These are phyloP conservation scores for Ballota nigra DNA, from an alignment of 257 asterid species.

Conservation along the genomic window DNA sequence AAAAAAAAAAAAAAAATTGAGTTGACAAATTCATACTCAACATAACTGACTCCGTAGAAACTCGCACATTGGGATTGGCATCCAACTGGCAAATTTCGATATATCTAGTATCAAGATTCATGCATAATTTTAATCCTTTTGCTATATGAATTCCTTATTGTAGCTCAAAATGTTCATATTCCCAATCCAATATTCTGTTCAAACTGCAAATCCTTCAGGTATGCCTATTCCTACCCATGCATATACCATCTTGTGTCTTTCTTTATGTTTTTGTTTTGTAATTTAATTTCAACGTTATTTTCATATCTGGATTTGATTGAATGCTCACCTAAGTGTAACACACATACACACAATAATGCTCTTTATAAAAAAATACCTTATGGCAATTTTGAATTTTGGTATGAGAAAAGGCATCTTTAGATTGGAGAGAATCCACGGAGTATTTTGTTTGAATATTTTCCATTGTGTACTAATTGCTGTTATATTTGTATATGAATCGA, in stretches of 20 bases:
- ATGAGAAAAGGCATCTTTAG: background rate
- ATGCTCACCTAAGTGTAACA: background rate
- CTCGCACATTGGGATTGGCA: background rate
- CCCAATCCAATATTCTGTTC: background rate
- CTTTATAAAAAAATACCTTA: background rate
- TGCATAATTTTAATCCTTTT: background rate
- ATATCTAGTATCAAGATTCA: no score
- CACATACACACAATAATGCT: background rate
- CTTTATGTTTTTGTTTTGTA: background rate
- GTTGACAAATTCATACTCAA: background rate
- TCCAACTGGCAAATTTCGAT: no score
- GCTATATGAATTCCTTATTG: conserved; percentile 12
- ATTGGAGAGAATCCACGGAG: conserved; percentile 5
- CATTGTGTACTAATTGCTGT: background rate
- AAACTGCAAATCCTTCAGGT: conserved; percentile 22
- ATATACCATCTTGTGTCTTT: background rate
- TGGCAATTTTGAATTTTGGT: background rate
- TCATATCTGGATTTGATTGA: background rate
- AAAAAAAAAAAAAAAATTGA: no score
- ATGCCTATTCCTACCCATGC: background rate
- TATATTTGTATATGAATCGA: background rate
- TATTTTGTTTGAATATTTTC: background rate
- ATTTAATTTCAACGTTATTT: background rate
- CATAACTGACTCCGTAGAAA: background rate
- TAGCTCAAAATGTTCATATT: background rate